These are phyloP conservation scores for Guadua angustifolia DNA, from an alignment of 176 grass and related monocot species.

Conservation along the genomic window DNA sequence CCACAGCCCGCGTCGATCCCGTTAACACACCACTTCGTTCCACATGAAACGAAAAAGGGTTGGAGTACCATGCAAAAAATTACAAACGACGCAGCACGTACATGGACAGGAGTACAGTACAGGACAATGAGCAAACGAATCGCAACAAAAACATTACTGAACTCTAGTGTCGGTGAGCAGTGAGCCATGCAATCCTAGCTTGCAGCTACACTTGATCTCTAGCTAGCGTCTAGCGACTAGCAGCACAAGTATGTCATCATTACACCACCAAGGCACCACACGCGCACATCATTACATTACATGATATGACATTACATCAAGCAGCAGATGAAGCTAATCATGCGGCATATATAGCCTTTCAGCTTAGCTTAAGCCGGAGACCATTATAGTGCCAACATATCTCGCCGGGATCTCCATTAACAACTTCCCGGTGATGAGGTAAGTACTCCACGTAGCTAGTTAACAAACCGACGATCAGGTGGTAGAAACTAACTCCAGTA, in stretches of 20 bases:
- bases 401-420: conserved; percentile 46
- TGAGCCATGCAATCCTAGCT: not conserved
- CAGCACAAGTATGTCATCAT: conserved; percentile 39
- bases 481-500: not conserved
- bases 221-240: not conserved
- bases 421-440: conserved; percentile 26
- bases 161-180: conserved; percentile 25
- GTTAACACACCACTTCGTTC: not conserved
- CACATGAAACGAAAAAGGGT: conserved; percentile 26
- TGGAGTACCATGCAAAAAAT: not conserved
- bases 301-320: not conserved
- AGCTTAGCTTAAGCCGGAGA: conserved; percentile 9
- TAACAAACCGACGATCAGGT: not conserved
- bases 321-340: not conserved
- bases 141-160: conserved; percentile 35
- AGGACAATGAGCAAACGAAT: conserved; percentile 32
- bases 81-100: not conserved
- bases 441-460: not conserved
- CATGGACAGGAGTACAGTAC: not conserved
- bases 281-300: conserved; percentile 44
- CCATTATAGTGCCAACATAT: not conserved
- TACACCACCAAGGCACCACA: conserved; percentile 39
- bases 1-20: not conserved
- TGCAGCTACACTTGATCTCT: conserved; percentile 10
- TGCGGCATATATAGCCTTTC: conserved; percentile 16